Evolutionary conservation across 129 eudicot species (phyloP), one percentile per base, ranked within the genome.

Genomic region (Centrapalus pauciflorus): DNA sequence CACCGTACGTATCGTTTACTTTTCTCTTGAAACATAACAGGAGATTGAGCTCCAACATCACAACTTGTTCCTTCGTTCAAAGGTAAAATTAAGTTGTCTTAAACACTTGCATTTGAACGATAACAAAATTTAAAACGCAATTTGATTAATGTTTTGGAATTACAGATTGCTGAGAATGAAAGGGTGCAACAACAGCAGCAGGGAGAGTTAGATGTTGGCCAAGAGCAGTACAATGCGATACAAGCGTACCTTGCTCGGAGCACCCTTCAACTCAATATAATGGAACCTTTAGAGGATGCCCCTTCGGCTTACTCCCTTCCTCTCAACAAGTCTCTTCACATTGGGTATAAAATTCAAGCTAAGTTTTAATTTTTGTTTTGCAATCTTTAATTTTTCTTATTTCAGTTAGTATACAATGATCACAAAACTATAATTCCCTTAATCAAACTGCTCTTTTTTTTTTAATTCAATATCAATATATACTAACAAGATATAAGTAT

Each of bases 41-140:
- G 86, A 77, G 51, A 19, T 72, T 38, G 86, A 74, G 81, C 89
- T 86, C 46, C 86, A 83, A 65, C 86, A 83, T 28, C 77, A 80
- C 69, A 86, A 86, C 58, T 74, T 80, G 9, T 64, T 62, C 78
- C 89, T 86, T 46, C 77, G 95, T 45, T 80, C 80, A 1, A 80
- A 80, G 86, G 95, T 86, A 85, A n/a, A 6, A 28, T n/a, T 12
- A 25, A 2, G 10, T 55, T n/a, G 21, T 69, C 41, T 7, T 45
- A n/a, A 13, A 62, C n/a, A n/a, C n/a, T n/a, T n/a, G n/a, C n/a
- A 62, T 6, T 34, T 8, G 24, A 3, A 52, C 37, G 11, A 10
- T 4, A 2, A n/a, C n/a, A n/a, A n/a, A n/a, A n/a, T n/a, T n/a
- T n/a, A n/a, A n/a, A 28, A 40, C 20, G 4, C 14, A 45, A 45